Evolutionary conservation across 2,329 filamentous ascomycete species (phyloP).

Genomic region (Pseudocercospora musae): DNA sequence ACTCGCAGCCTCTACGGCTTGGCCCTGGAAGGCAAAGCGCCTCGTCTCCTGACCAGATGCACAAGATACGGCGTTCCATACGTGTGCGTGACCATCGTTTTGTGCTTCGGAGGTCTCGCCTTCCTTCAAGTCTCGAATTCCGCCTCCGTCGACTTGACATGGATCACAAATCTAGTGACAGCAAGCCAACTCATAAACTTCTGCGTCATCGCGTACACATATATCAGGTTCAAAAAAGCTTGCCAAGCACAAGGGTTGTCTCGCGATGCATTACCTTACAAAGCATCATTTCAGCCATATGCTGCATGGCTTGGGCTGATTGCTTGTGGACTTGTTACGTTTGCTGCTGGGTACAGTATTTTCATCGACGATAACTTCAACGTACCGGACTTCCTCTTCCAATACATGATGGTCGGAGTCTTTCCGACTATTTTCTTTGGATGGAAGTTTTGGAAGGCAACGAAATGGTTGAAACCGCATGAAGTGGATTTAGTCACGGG

Average conservation of each 20-base stretch:
- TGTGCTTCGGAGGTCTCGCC: slow-evolving; percentile 64
- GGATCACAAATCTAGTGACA: slow-evolving; percentile 48
- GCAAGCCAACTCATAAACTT: slow-evolving; percentile 73
- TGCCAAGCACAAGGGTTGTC: not conserved
- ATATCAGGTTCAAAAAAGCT: not conserved
- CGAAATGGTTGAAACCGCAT: not conserved
- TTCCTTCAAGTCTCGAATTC: slow-evolving; percentile 62
- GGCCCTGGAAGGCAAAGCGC: slow-evolving; percentile 63
- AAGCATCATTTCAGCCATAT: not conserved
- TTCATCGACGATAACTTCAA: not conserved
- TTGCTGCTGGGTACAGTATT: not conserved
- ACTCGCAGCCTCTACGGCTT: slow-evolving; percentile 52
- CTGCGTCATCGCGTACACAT: slow-evolving; percentile 11
- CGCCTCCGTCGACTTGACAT: slow-evolving; percentile 4
- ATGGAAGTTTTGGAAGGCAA: not conserved
- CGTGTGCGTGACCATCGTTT: slow-evolving; percentile 65
- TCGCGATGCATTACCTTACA: not conserved
- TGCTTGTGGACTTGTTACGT: not conserved
- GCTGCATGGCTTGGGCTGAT: not conserved
- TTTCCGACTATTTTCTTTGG: not conserved
- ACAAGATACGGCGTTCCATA: slow-evolving; percentile 59
- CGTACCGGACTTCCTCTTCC: not conserved
- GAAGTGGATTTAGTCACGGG: not conserved
- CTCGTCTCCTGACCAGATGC: slow-evolving; percentile 47
- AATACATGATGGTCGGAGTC: not conserved